These are phyloP conservation scores for Rhinocladiella similis DNA, from an alignment of 2,329 filamentous ascomycete genomes.

Conservation along the genomic window DNA sequence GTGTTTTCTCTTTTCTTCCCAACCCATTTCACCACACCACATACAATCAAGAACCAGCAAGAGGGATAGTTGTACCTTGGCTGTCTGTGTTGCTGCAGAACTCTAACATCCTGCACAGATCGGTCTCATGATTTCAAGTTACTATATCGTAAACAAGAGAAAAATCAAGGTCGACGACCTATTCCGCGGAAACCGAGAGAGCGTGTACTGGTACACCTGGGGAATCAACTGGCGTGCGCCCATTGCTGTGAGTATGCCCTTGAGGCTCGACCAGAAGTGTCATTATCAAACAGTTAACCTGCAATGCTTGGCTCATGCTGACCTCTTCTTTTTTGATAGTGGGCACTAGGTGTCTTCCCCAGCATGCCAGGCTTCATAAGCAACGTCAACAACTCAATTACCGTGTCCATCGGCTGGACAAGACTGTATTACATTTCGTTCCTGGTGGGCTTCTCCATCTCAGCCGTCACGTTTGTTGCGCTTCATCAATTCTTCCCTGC, in stretches of 20 bases:
- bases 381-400: conserved; percentile 26
- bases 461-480: conserved; percentile 34
- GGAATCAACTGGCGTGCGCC: conserved; percentile 48
- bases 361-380: conserved; percentile 34
- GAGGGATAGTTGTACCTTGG: too few species aligned
- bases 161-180: conserved; percentile 46
- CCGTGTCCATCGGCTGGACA: conserved; percentile 36
- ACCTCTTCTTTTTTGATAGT: conserved; percentile 24
- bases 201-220: conserved; percentile 45
- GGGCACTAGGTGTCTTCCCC: conserved; percentile 38
- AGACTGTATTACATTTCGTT: conserved; percentile 46
- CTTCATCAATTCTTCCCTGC: conserved; percentile 21
- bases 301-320: neutral
- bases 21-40: too few species aligned
- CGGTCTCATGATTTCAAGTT: conserved; percentile 34
- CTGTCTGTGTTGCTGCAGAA: too few species aligned
- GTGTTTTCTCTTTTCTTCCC: too few species aligned
- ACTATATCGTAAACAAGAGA: conserved; percentile 38
- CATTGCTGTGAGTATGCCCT: conserved; percentile 21
- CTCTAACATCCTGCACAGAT: neutral
- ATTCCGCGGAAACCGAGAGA: conserved; percentile 38
- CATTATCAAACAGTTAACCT: neutral
- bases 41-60: too few species aligned
- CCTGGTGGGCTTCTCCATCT: conserved; percentile 42
- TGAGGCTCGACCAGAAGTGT: conserved; percentile 16